Evolutionary conservation across 148 eudicot species (phyloP), one percentile per base, ranked within the genome.

Genomic region (Nepenthes mirabilis): DNA sequence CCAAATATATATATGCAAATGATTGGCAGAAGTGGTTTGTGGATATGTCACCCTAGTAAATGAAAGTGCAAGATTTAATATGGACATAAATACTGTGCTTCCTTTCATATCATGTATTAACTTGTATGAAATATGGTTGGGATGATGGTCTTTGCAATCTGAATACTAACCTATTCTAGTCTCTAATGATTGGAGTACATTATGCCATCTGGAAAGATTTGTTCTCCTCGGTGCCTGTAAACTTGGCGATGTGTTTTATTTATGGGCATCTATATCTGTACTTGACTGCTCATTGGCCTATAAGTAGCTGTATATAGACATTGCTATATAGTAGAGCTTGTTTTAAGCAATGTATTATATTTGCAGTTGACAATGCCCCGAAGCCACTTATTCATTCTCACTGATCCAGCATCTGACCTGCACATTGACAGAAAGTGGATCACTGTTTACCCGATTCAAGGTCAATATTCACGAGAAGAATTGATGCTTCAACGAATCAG

Each of bases 401-500:
- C 97, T 43, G 95, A 94, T 75, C 95, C 99, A 6, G 79, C 82
- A 59, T 84, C 95, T 48, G 77, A 70, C 36, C 80, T 86, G 60
- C 85, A 77, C 47, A 64, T 89, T 33, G 78, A 78, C 65, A 86
- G 80, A 75, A 79, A 76, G 66, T 65, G 75, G 73, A 87, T 94
- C 43, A 59, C 71, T 7, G 48, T 75, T 55, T 78, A 75, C 68
- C 96, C 95, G 11, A 89, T 94, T 71, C 78, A 73, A 82, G 99
- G 99, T 79, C 91, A 94, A 75, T 94, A 89, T 82, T 86, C 99
- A 47, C 81, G 97, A 76, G 91, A 89, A 82, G 78, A 68, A 83
- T 89, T 94, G 99, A 94, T 94, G 95, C 99, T 94, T 73, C 99
- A 94, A 89, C 84, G 99, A 94, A 94, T 94, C 91, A 94, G 80